Evolutionary conservation across 1,139 yeast species (phyloP).

Genomic region (Hemisphaericaspora xylofermentans): DNA sequence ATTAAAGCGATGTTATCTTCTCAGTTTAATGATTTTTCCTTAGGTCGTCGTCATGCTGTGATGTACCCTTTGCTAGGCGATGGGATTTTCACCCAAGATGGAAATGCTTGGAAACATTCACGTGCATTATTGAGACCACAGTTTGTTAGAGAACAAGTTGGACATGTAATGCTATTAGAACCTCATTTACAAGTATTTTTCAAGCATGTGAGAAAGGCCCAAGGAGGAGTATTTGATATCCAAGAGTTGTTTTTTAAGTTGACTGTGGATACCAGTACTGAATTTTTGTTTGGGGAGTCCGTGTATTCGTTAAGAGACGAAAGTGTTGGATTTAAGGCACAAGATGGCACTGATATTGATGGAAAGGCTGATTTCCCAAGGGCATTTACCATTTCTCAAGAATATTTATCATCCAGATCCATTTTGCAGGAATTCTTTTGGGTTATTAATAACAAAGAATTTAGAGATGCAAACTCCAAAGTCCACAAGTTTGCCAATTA

Average conservation of each 20-base stretch:
- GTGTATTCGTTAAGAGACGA: constrained; percentile 39
- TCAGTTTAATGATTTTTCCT: constrained; percentile 49
- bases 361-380: constrained; percentile 18
- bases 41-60: constrained; percentile 46
- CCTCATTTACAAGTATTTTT: constrained; percentile 43
- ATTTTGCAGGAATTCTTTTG: constrained; percentile 29
- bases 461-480: constrained; percentile 24
- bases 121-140: constrained; percentile 57
- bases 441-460: constrained; percentile 29
- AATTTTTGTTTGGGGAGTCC: constrained; percentile 58
- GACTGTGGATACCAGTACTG: constrained; percentile 59
- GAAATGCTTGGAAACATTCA: constrained; percentile 57
- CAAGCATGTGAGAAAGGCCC: constrained; percentile 24
- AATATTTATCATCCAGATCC: constrained; percentile 24
- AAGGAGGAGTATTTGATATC: constrained; percentile 30
- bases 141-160: constrained; percentile 51
- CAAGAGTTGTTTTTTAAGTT: constrained; percentile 42
- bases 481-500: constrained; percentile 38
- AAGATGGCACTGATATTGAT: constrained; percentile 15
- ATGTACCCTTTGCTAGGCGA: constrained; percentile 50
- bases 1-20: constrained; percentile 40
- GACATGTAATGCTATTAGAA: constrained; percentile 45
- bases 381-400: constrained; percentile 34
- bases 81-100: constrained; percentile 59
- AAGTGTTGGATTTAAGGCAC: constrained; percentile 20